These are phyloP conservation scores for Grigorovia transvaalensis DNA, from an alignment of 805 yeast species.

Conservation along the genomic window DNA sequence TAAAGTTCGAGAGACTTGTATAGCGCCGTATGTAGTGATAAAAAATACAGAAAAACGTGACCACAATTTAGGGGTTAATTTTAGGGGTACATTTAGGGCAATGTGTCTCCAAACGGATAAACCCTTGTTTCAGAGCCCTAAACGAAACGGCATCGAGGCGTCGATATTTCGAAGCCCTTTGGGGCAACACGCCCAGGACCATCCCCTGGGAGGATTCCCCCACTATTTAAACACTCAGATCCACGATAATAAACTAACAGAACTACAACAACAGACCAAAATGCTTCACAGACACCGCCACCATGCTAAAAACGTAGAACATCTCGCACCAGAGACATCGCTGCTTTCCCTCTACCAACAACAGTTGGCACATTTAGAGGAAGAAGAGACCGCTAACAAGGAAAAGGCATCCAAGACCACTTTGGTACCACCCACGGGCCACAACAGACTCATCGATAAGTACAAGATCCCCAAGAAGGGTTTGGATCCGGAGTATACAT, in stretches of 20 bases:
- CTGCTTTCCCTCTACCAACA: conserved; percentile 12
- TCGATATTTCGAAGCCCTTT: no score
- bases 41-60: no score
- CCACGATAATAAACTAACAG: background rate
- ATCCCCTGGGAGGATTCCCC: no score
- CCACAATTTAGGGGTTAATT: no score
- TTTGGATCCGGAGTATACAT: conserved; percentile 41
- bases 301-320: background rate
- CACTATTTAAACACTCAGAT: background rate
- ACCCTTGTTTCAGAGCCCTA: no score
- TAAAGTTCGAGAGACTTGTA: conserved; percentile 35
- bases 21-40: background rate
- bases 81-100: no score
- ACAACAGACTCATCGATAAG: conserved; percentile 29
- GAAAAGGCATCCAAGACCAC: background rate
- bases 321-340: conserved; percentile 8
- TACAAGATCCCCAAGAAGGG: conserved; percentile 53
- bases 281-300: conserved; percentile 14
- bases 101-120: no score
- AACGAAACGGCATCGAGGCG: no score
- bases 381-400: background rate
- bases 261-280: background rate
- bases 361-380: conserved; percentile 2
- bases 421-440: background rate
- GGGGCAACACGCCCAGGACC: no score